A percentile compares a stretch with the other conserved stretches of the same genome.
These are phyloP conservation scores for Thraustochytrium sp. DNA, from an alignment of 352 stramenopile genomes.

Conservation along the genomic window DNA sequence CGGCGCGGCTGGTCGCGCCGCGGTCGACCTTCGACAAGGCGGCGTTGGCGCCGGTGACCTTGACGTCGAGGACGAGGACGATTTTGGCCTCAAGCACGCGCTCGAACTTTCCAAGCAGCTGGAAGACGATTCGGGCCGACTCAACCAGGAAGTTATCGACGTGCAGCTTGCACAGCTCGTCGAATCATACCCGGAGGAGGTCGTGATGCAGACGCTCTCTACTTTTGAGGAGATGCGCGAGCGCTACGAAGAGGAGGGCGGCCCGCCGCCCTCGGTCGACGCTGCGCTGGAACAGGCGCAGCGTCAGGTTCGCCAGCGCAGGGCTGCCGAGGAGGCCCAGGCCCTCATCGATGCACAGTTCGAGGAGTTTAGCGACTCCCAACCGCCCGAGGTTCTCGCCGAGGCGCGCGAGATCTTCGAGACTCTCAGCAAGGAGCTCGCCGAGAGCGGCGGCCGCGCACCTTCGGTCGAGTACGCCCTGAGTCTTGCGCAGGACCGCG, in stretches of 20 bases:
- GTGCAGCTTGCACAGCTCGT: slow-evolving; percentile 4
- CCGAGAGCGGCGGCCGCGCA: not conserved
- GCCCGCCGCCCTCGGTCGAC: not conserved
- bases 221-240: slow-evolving; percentile 24
- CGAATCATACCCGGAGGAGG: not conserved
- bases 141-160: slow-evolving; percentile 16
- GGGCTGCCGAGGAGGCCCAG: not conserved
- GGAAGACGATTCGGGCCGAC: not conserved
- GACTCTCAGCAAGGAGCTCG: not conserved
- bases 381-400: not conserved
- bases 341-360: not conserved
- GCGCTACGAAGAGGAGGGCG: slow-evolving; percentile 1
- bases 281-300: not conserved
- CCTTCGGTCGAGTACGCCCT: not conserved
- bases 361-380: not conserved
- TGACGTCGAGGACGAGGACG: not conserved
- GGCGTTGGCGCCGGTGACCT: not conserved
- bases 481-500: not conserved
- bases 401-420: not conserved
- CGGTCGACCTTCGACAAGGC: not conserved
- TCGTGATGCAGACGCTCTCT: slow-evolving; percentile 19
- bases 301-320: not conserved
- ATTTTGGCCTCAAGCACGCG: not conserved
- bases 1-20: not conserved
- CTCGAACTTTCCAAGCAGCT: not conserved